Conservation (phyloP, 78 protist genomes). For the Corallochytrium limacisporum region DNA sequence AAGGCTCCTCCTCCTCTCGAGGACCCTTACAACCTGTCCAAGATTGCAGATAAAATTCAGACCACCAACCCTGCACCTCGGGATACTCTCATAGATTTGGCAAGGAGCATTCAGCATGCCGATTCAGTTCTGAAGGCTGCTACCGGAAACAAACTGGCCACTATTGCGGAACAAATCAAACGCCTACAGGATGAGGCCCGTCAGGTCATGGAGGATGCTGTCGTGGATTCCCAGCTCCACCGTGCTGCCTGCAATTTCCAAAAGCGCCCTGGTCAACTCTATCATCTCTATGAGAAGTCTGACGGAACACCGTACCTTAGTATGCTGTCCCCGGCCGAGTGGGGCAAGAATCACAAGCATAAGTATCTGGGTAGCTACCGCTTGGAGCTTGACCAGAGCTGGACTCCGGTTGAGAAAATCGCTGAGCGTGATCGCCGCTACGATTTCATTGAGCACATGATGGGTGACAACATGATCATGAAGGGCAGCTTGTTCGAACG, state of each 20-base stretch:
- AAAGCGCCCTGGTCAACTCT: background rate
- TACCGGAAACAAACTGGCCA: background rate
- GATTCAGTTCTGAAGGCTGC: no score
- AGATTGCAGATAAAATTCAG: no score
- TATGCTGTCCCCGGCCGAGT: constrained; percentile 13
- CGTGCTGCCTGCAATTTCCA: background rate
- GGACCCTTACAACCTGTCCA: no score
- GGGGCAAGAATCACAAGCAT: background rate
- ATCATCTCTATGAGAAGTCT: background rate
- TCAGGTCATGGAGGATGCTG: background rate
- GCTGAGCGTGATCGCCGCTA: background rate
- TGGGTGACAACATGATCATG: background rate
- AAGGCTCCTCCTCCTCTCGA: no score
- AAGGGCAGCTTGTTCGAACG: background rate
- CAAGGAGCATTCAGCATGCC: no score
- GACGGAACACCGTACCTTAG: background rate
- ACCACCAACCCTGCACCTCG: no score
- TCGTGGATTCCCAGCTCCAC: background rate
- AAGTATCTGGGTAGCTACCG: background rate
- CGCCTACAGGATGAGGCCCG: background rate
- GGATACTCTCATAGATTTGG: no score
- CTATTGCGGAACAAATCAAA: background rate
- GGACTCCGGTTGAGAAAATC: background rate
- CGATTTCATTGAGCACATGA: background rate
- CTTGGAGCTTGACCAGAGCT: background rate